These are phyloP conservation scores for Spathaspora arborariae DNA, from an alignment of 805 yeast genomes.

Conservation along the genomic window DNA sequence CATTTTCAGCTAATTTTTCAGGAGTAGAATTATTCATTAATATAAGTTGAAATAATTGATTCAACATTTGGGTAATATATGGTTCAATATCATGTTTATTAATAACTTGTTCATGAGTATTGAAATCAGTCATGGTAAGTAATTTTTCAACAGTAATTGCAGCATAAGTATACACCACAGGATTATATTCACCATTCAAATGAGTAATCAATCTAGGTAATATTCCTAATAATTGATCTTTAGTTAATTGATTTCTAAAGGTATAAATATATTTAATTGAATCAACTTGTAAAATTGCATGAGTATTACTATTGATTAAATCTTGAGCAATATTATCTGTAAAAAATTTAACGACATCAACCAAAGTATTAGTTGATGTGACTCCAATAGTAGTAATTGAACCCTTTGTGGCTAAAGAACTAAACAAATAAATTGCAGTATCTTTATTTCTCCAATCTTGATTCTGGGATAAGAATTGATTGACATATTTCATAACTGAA, in stretches of 20 bases:
- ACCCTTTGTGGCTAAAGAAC: constrained; percentile 90
- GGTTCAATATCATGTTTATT: constrained; percentile 68
- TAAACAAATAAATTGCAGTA: constrained; percentile 78
- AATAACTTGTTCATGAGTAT: constrained; percentile 52
- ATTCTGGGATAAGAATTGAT: constrained; percentile 44
- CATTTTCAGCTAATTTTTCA: constrained; percentile 92
- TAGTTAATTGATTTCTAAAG: constrained; percentile 90
- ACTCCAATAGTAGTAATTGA: constrained; percentile 84
- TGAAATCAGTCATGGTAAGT: constrained; percentile 64
- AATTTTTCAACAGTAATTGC: constrained; percentile 91
- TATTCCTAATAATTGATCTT: constrained; percentile 73
- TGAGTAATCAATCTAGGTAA: constrained; percentile 75
- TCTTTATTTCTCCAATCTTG: constrained; percentile 83
- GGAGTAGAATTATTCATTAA: constrained; percentile 54
- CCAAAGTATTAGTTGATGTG: constrained; percentile 74
- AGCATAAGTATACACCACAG: constrained; percentile 88
- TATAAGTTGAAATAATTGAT: constrained; percentile 64
- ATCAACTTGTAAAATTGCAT: constrained; percentile 83
- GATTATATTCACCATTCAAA: constrained; percentile 49
- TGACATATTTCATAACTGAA: constrained; percentile 69
- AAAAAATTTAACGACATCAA: constrained; percentile 87
- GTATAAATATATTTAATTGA: constrained; percentile 87
- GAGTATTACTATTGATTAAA: constrained; percentile 45
- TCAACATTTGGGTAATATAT: constrained; percentile 55
- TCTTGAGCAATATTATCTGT: constrained; percentile 78